phyloP scores from a whole-genome alignment of 169 alveolate genomes.

The Eimeria mitis region DNA sequence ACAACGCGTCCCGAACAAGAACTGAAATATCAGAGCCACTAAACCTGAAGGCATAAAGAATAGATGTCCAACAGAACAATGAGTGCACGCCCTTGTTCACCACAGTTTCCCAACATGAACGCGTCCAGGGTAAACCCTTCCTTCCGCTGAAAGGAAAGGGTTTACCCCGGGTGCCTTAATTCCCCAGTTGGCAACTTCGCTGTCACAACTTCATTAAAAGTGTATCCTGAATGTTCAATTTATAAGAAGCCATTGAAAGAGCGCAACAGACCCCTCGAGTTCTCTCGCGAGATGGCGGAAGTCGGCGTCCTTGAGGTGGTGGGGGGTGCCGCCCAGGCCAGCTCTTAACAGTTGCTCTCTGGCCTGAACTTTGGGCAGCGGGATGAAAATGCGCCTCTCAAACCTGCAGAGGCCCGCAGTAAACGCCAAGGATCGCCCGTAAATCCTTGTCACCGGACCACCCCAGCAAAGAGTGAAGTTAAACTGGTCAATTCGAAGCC shows the following conservation, averaged over 20 bases:
- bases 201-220: neutral
- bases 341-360: constrained; percentile 87
- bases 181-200: neutral
- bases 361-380: constrained; percentile 98
- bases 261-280: constrained; percentile 82
- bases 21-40: constrained; percentile 96
- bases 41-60: constrained; percentile 83
- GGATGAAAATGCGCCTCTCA: constrained; percentile 98
- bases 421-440: neutral
- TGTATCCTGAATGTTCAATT: neutral
- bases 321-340: constrained; percentile 90
- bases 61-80: neutral
- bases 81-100: neutral
- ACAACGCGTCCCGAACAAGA: constrained; percentile 94
- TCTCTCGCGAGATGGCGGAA: constrained; percentile 84
- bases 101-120: neutral
- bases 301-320: constrained; percentile 87
- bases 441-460: neutral
- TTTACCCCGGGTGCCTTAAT: neutral
- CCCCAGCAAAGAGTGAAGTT: neutral
- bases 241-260: neutral
- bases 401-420: constrained; percentile 83
- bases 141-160: neutral
- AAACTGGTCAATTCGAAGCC: neutral
- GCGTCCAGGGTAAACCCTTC: neutral